Evolutionary conservation across 805 yeast species (phyloP), one percentile per base, ranked within the genome.

Genomic region (Pichia phayaonensis): DNA sequence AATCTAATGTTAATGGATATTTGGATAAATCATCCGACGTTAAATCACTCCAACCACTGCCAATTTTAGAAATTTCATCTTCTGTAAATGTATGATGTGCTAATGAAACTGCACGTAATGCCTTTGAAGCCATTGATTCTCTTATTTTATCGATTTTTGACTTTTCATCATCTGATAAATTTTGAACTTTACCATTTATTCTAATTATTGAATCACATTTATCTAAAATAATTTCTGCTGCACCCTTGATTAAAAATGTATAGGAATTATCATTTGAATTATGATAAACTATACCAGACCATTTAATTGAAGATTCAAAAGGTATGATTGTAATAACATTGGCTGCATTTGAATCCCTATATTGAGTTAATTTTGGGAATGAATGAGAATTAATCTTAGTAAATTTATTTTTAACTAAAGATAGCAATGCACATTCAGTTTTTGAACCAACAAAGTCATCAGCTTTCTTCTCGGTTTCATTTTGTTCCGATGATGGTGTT

Each of bases 281-380:
- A 44, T 58, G 58, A 47, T 84, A 74, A 7, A 90, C 83, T 21
- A 89, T 68, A 42, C 94, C 96, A 61, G 95, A 88, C 92, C 96
- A 94, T 71, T 94, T 94, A 61, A 95, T 76, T 4, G 87, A 75
- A 52, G 96, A 86, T 70, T 94, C 98, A 64, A 94, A 94, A 0
- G 99, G 97, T 50, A 90, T 80, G 5, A 80, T 71, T 66, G 88
- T 95, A 1, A 76, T 85, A 39, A 86, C 68, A 21, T 70, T 62
- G 6, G 68, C 60, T 47, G 71, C 56, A 22, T 55, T 39, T 1
- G 60, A 54, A 53, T 84, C 72, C 55, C 79, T 65, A 22, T 65
- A 66, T 1, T 63, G 58, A 20, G 79, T 80, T 42, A 90, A 23
- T 5, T 44, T 38, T 12, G 27, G 23, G 36, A 47, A 72, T 16